Evolutionary conservation across 2,329 filamentous ascomycete genomes (phyloP).

Genomic region (Penicillium paneum): DNA sequence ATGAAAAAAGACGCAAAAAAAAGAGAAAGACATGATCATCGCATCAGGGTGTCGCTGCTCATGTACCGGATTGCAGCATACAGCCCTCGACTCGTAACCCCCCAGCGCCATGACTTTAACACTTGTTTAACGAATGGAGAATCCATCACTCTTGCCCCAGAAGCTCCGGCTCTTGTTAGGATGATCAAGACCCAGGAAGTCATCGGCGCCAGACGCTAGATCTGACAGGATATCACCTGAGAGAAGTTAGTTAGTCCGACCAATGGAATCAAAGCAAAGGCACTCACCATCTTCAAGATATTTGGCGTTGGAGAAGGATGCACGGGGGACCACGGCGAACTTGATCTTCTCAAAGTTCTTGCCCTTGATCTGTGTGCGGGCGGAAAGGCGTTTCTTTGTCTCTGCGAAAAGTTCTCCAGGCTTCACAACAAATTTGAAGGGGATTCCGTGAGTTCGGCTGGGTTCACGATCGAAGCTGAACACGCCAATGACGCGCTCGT

Average conservation of each 20-base stretch:
- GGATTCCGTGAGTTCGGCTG: conserved; percentile 77
- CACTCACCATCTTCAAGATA: conserved; percentile 83
- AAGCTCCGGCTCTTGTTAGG: conserved; percentile 59
- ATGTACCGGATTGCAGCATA: conserved; percentile 21
- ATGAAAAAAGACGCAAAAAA: background rate
- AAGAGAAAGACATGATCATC: conserved; percentile 16
- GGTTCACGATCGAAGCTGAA: conserved; percentile 94
- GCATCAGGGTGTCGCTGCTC: conserved; percentile 19
- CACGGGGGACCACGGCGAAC: conserved; percentile 74
- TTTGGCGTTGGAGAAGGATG: conserved; percentile 70
- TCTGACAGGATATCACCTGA: conserved; percentile 48
- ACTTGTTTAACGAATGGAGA: conserved; percentile 57
- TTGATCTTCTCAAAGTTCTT: conserved; percentile 99
- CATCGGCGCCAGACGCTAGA: conserved; percentile 72
- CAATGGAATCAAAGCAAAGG: background rate
- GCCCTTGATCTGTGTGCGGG: conserved; percentile 89
- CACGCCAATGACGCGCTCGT: conserved; percentile 68
- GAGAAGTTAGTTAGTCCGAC: conserved; percentile 5
- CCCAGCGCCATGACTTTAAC: conserved; percentile 17
- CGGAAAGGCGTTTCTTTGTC: conserved; percentile 90
- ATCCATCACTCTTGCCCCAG: conserved; percentile 60
- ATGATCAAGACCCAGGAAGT: conserved; percentile 68
- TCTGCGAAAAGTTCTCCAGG: conserved; percentile 83
- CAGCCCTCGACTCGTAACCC: conserved; percentile 19
- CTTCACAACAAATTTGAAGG: conserved; percentile 84